A percentile compares a stretch with the other conserved stretches of the same genome.
Evolutionary conservation across 306 rosid genomes (phyloP).

Genomic region (Trifolium subterraneum): DNA sequence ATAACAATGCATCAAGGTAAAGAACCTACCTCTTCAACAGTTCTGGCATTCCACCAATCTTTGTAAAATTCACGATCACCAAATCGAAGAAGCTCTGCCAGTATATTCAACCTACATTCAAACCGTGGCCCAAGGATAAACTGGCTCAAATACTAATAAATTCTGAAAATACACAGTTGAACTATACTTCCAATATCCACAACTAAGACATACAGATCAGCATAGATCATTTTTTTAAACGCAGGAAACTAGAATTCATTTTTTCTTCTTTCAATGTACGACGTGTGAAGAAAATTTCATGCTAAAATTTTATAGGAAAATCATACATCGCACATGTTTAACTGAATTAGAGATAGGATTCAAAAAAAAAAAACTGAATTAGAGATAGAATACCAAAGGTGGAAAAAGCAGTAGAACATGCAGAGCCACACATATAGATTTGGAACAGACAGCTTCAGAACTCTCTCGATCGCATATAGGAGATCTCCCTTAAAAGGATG

Average conservation of each 20-base stretch:
- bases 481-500: constrained; percentile 94
- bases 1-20: constrained; percentile 30
- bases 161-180: constrained; percentile 34
- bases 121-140: constrained; percentile 42
- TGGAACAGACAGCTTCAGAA: constrained; percentile 97
- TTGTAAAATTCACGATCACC: constrained; percentile 98
- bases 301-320: not conserved
- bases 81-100: constrained; percentile 94
- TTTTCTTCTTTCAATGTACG: constrained; percentile 8
- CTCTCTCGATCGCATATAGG: constrained; percentile 84
- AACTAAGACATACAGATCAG: constrained; percentile 21
- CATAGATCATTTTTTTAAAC: not conserved
- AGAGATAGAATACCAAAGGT: constrained; percentile 70
- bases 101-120: constrained; percentile 86
- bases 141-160: constrained; percentile 22
- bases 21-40: constrained; percentile 80
- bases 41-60: constrained; percentile 99
- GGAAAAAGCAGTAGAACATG: constrained; percentile 98
- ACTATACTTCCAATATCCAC: constrained; percentile 16
- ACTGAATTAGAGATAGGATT: constrained; percentile 32
- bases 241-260: constrained; percentile 15
- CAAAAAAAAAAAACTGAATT: too few relatives aligned
- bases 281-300: constrained; percentile 25
- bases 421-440: constrained; percentile 98
- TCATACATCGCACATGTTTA: constrained; percentile 12